Percentiles rank a stretch among this genome's conserved stretches.
phyloP scores from a whole-genome alignment of 1,139 yeast species.

The Kurtzmaniella quercitrusa region DNA sequence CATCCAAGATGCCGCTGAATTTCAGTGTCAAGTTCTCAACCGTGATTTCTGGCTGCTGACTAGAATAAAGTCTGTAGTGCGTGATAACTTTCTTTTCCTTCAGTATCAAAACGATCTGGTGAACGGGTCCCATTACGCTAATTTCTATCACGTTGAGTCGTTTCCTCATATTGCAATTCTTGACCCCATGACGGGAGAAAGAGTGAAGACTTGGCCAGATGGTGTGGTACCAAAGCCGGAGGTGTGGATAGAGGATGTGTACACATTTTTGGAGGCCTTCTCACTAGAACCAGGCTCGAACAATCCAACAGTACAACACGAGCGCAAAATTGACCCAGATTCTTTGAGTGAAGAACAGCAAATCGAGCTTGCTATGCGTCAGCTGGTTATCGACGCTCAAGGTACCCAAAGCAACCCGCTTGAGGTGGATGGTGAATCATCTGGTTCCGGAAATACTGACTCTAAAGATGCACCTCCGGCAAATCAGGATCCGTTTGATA shows the following conservation, averaged over 20 bases:
- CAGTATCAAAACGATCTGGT: constrained; percentile 78
- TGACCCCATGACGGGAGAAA: constrained; percentile 94
- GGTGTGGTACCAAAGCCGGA: constrained; percentile 55
- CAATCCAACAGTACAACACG: constrained; percentile 66
- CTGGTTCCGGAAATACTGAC: constrained; percentile 6
- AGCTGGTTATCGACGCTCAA: constrained; percentile 42
- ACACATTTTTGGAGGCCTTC: constrained; percentile 56
- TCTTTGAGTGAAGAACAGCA: constrained; percentile 81
- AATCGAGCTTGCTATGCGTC: constrained; percentile 69
- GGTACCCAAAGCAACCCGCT: constrained; percentile 28
- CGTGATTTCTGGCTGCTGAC: constrained; percentile 87
- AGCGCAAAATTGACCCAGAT: constrained; percentile 52
- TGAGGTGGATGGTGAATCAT: constrained; percentile 17
- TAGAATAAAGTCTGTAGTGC: constrained; percentile 61
- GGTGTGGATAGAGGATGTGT: constrained; percentile 58
- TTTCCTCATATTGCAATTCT: constrained; percentile 89
- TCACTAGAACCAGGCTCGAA: constrained; percentile 61
- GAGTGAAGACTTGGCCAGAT: constrained; percentile 66
- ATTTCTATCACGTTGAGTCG: constrained; percentile 61
- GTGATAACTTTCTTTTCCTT: constrained; percentile 68
- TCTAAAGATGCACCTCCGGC: constrained; percentile 10
- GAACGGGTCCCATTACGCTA: constrained; percentile 65
- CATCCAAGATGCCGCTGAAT: constrained; percentile 80
- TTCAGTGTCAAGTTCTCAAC: constrained; percentile 84
- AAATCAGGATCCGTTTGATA: constrained; percentile 28